A percentile compares a stretch with the other conserved stretches of the same genome.
These are phyloP conservation scores for Penicillium sp. DNA, from an alignment of 2,329 filamentous ascomycete genomes.

Conservation along the genomic window DNA sequence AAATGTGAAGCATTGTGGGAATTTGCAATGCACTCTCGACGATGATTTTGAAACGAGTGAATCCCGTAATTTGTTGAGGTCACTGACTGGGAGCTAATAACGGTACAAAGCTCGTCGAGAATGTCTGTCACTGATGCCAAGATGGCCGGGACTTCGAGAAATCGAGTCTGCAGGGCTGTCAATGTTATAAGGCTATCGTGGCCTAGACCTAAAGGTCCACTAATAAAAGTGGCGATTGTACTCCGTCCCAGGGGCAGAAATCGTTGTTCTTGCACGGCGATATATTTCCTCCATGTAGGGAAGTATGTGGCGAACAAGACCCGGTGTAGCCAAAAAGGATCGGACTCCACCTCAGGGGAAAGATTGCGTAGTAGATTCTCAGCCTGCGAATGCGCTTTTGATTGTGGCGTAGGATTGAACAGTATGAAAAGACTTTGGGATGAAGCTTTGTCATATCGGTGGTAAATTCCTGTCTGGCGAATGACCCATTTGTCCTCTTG, in stretches of 20 bases:
- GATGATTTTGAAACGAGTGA: neutral
- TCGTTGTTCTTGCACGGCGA: neutral
- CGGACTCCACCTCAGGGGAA: neutral
- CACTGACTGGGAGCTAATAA: neutral
- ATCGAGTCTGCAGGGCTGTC: neutral
- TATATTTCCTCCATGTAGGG: neutral
- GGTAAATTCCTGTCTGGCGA: neutral
- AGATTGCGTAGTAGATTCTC: neutral
- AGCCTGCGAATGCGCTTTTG: neutral
- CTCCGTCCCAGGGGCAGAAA: neutral
- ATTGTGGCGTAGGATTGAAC: neutral
- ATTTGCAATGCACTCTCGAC: neutral
- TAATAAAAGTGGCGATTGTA: neutral
- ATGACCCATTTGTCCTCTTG: neutral
- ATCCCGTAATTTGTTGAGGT: neutral
- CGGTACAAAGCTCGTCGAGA: neutral
- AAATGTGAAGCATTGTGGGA: neutral
- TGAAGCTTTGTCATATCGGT: neutral
- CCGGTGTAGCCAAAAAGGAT: neutral
- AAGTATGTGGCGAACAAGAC: neutral
- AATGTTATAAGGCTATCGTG: neutral
- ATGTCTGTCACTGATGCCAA: neutral
- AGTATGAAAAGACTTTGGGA: neutral
- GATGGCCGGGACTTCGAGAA: neutral
- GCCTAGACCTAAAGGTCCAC: neutral